Evolutionary conservation across 2,329 filamentous ascomycete genomes (phyloP).

Genomic region (Malbranchea cinnamomea): DNA sequence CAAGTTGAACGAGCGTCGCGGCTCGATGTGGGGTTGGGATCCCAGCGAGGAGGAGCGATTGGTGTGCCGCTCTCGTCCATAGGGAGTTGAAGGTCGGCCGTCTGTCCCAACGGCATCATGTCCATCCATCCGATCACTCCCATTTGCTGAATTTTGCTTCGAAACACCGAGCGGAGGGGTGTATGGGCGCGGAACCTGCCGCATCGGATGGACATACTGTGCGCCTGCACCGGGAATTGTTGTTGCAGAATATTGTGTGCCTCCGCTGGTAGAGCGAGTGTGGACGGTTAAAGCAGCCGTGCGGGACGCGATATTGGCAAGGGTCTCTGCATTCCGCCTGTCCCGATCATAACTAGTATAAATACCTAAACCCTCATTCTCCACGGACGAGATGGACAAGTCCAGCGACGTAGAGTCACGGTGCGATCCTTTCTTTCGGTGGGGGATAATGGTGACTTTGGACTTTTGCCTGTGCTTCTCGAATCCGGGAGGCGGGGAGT

Average conservation of each 20-base stretch:
- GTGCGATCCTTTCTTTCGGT: conserved; percentile 38
- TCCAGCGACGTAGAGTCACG: conserved; percentile 38
- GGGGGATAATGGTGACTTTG: conserved; percentile 38
- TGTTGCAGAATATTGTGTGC: conserved; percentile 37
- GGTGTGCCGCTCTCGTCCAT: too few species aligned
- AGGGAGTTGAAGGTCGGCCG: too few species aligned
- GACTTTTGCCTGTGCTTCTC: conserved; percentile 8
- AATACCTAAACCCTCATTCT: conserved; percentile 44
- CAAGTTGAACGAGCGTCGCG: conserved; percentile 23
- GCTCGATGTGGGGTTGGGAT: conserved; percentile 15
- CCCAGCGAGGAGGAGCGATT: conserved; percentile 24
- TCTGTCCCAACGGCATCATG: too few species aligned
- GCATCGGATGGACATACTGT: conserved; percentile 40
- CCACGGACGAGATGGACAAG: conserved; percentile 38
- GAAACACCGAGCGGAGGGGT: conserved; percentile 38
- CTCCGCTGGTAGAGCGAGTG: conserved; percentile 39
- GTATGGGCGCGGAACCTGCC: conserved; percentile 39
- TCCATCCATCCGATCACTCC: too few species aligned
- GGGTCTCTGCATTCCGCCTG: conserved; percentile 24
- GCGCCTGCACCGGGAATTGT: conserved; percentile 33
- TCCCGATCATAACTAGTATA: conserved; percentile 23
- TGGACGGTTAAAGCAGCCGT: conserved; percentile 31
- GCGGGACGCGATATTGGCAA: conserved; percentile 18
- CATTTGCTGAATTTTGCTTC: conserved; percentile 34
- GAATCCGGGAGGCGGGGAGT: neutral